Percentiles rank a stretch among this genome's conserved stretches.
Evolutionary conservation across 2,329 filamentous ascomycete genomes (phyloP).

Genomic region (Sphaceloma murrayae): DNA sequence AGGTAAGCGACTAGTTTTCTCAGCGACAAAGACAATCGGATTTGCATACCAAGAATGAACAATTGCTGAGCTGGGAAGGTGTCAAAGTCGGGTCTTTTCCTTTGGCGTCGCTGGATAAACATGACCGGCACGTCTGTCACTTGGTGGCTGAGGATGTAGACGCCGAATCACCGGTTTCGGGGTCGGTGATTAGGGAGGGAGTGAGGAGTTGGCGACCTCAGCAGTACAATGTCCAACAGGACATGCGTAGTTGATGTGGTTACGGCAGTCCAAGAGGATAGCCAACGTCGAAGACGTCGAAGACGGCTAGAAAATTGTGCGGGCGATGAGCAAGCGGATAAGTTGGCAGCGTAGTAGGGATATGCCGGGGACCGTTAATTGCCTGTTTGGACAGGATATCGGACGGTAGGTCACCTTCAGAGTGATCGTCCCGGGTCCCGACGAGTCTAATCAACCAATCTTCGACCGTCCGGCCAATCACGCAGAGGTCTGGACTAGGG

Average conservation of each 20-base stretch:
- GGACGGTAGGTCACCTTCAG: slow-evolving; percentile 4
- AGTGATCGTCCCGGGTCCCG: slow-evolving; percentile 1
- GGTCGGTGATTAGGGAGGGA: too few relatives aligned
- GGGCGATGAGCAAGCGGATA: slow-evolving; percentile 11
- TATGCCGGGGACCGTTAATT: too few relatives aligned
- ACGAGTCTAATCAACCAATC: not conserved
- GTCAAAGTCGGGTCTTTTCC: slow-evolving; percentile 50
- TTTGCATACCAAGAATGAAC: slow-evolving; percentile 76
- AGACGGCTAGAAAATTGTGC: slow-evolving; percentile 4
- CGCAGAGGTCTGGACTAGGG: too few relatives aligned
- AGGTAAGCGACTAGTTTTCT: too few relatives aligned
- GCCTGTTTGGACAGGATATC: slow-evolving; percentile 4
- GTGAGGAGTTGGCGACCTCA: not conserved
- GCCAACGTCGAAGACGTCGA: not conserved
- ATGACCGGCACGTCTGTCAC: slow-evolving; percentile 30
- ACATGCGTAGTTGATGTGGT: slow-evolving; percentile 3
- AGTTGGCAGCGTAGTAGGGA: slow-evolving; percentile 9
- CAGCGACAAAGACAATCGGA: too few relatives aligned
- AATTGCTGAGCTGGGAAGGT: slow-evolving; percentile 75
- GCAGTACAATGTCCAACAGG: not conserved
- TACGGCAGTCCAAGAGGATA: not conserved
- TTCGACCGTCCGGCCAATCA: too few relatives aligned
- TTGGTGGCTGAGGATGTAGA: not conserved
- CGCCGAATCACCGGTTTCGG: slow-evolving; percentile 13
- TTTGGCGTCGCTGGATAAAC: slow-evolving; percentile 51